Evolutionary conservation across 202 grass and related monocot species (phyloP), one percentile per base, ranked within the genome.

Genomic region (Miscanthus sacchariflorus): DNA sequence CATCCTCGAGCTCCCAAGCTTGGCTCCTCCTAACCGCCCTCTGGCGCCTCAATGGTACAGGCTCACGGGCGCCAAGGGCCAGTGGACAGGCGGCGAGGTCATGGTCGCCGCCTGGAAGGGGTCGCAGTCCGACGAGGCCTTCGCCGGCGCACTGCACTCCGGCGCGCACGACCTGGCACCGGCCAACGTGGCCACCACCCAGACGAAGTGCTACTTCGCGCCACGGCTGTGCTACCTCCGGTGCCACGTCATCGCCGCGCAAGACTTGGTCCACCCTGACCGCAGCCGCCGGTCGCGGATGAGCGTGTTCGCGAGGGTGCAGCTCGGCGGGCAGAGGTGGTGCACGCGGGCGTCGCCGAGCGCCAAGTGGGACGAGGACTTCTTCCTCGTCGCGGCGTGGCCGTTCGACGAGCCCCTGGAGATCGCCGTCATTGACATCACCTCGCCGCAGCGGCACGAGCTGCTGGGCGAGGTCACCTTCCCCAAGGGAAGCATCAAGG

Each of bases 151-250:
- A 1, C 5, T 67, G 25, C 72, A 77, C 58, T 61, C 59, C 56
- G 42, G 12, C 19, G 12, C 30, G 0, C 42, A 48, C 11, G 56
- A 14, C 6, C 36, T 75, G 3, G 1, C 42, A 0, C 56, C 59
- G 72, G 33, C 30, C 69, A 48, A 49, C 81, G 49, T 73, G 18
- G 24, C 45, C 2, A 42, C 71, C 11, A 77, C 63, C 0, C 79
- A 68, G 67, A 45, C 71, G 3, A 85, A 83, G 79, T 36, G 76
- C 80, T 91, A 91, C 81, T 61, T 59, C 39, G 2, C 69, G n/a
- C 89, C 89, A 17, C 75, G 85, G 35, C 76, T 91, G 25, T 84
- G 85, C 76, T 91, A 87, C 74, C 89, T 91, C 81, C 85, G 85
- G 68, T 77, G 86, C 54, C 71, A 80, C 23, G 76, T 87, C 85